These are phyloP conservation scores for Raphanus raphanistrum DNA, from an alignment of 345 rosid species.

Conservation along the genomic window DNA sequence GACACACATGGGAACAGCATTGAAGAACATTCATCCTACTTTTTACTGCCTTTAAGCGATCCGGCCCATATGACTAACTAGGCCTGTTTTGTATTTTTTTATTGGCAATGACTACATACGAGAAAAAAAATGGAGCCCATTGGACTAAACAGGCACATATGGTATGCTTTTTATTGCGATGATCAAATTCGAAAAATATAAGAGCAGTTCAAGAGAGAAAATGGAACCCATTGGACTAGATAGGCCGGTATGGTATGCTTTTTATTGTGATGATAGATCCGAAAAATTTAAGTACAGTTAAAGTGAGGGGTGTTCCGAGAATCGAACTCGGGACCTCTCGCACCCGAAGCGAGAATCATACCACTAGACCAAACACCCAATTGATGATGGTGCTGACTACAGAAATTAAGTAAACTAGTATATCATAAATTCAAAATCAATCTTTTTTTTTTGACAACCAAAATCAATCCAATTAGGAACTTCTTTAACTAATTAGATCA, in stretches of 20 bases:
- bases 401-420: too few relatives aligned
- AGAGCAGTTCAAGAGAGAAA: not conserved
- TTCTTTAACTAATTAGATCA: too few relatives aligned
- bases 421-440: too few relatives aligned
- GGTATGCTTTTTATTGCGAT: not conserved
- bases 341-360: slow-evolving; percentile 99
- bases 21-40: not conserved
- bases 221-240: not conserved
- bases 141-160: not conserved
- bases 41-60: not conserved
- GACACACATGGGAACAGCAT: not conserved
- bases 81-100: not conserved
- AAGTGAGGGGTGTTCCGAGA: slow-evolving; percentile 74
- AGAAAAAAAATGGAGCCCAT: not conserved
- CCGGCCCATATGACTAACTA: not conserved
- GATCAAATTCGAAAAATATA: too few relatives aligned
- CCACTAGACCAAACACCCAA: slow-evolving; percentile 93
- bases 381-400: not conserved
- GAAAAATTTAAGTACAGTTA: not conserved
- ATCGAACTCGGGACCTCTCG: slow-evolving; percentile 96
- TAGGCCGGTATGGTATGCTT: too few relatives aligned
- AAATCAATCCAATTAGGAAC: too few relatives aligned
- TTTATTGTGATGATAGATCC: too few relatives aligned
- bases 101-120: not conserved
- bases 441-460: too few relatives aligned